Base-by-base conservation (phyloP, 2,329 filamentous ascomycete genomes). In the Cladosporium sp. region DNA sequence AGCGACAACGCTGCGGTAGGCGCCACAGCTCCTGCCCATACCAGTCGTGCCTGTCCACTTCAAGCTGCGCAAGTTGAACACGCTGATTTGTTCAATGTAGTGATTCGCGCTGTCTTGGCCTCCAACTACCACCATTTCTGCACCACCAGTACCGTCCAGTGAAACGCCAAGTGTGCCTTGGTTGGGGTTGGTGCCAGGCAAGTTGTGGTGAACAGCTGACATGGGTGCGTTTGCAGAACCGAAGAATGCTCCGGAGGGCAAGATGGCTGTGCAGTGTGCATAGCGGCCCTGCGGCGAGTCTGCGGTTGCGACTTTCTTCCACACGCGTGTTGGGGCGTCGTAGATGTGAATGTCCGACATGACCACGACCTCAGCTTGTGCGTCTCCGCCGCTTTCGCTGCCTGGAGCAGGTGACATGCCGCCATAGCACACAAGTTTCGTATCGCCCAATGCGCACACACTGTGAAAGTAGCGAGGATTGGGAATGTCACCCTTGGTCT, bases 331-430 rank as follows among this genome's bases (percentile, higher is more conserved):
- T 1, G 87, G 85, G 1, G 95, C 92, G 77, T 99, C 94, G 78
- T 92, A 98, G 36, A 99, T 92, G 78, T 98, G 92, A 65, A 98
- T 92, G 79, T 99, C 95, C 7, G 94, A 97, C 93, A 99, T 97
- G 65, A 98, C 95, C 1, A 93, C 90, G 4, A 98, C 92, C 54
- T 78, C 76, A 2, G 73, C 70, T 55, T 74, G 73, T 11, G 66
- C 70, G 74, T 97, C 93, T 44, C 92, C 88, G 72, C 93, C 91
- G 64, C 88, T 82, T 69, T 93, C 91, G 0, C 74, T 70, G 32
- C 71, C 73, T 11, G 76, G 75, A 55, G 79, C 78, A 0, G 94
- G 93, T 11, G 94, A 97, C 95, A 99, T 99, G 72, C 95, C 95
- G 66, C 95, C 95, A 78, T 98, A 99, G 79, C 94, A 98, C 3